Evolutionary conservation across 768 basidiomycete species (phyloP).

Genomic region (Tubosaeta sp.): DNA sequence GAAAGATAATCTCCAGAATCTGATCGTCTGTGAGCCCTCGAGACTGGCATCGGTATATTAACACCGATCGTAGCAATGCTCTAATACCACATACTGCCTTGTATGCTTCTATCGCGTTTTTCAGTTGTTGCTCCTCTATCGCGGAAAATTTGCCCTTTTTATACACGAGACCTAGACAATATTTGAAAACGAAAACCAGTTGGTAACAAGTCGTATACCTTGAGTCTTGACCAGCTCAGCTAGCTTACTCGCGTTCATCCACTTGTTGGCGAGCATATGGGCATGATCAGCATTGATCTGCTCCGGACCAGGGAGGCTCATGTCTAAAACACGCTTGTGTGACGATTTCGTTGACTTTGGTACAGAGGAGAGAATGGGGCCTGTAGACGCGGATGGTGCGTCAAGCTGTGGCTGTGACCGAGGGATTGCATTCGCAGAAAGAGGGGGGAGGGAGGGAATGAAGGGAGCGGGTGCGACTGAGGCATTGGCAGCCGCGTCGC

Average conservation of each 20-base stretch:
- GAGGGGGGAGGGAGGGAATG: constrained; percentile 18
- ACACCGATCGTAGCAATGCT: background rate
- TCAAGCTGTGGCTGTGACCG: constrained; percentile 39
- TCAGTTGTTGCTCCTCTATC: constrained; percentile 66
- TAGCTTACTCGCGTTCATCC: constrained; percentile 68
- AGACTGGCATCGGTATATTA: constrained; percentile 32
- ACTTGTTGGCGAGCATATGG: constrained; percentile 69
- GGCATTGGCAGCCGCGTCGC: constrained; percentile 47
- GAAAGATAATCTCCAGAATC: constrained; percentile 61
- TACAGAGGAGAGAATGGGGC: constrained; percentile 38
- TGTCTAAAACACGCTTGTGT: constrained; percentile 40
- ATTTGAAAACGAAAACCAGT: constrained; percentile 1
- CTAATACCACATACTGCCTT: constrained; percentile 42
- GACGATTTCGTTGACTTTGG: constrained; percentile 33
- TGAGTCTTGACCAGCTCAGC: constrained; percentile 63
- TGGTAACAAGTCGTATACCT: constrained; percentile 38
- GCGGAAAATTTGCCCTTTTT: constrained; percentile 87
- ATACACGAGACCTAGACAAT: constrained; percentile 64
- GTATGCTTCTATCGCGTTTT: constrained; percentile 60
- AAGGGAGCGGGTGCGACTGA: constrained; percentile 23
- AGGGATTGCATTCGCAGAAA: constrained; percentile 23
- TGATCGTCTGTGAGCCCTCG: constrained; percentile 53
- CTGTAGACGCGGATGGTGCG: constrained; percentile 38
- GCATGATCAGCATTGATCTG: constrained; percentile 55
- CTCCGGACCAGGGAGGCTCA: constrained; percentile 39